A percentile compares a stretch with the other conserved stretches of the same genome.
Conservation (phyloP, 108 stramenopile genomes). For the Phaeodactylum tricornutum region DNA sequence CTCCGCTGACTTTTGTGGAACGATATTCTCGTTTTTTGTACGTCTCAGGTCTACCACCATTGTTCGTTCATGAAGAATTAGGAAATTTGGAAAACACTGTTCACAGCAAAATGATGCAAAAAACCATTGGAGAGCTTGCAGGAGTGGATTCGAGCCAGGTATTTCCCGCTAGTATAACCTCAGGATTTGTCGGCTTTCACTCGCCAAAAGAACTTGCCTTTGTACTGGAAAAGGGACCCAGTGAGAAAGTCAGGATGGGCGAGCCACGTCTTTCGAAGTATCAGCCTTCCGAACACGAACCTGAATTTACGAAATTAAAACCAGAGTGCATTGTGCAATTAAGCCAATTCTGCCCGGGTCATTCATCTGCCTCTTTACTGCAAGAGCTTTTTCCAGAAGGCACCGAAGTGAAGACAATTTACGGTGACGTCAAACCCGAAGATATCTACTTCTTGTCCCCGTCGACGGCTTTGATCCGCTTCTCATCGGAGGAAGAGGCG, state of each 20-base stretch:
- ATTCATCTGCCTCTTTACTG: slow-evolving; percentile 30
- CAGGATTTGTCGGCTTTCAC: slow-evolving; percentile 69
- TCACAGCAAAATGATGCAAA: slow-evolving; percentile 46
- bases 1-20: slow-evolving; percentile 54
- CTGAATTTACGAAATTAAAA: slow-evolving; percentile 22
- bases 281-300: slow-evolving; percentile 23
- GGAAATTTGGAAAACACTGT: slow-evolving; percentile 49
- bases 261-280: slow-evolving; percentile 24
- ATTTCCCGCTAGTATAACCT: slow-evolving; percentile 47
- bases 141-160: slow-evolving; percentile 45
- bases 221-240: slow-evolving; percentile 19
- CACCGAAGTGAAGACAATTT: slow-evolving; percentile 43
- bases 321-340: slow-evolving; percentile 42
- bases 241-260: slow-evolving; percentile 7
- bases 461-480: slow-evolving; percentile 44
- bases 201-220: slow-evolving; percentile 32
- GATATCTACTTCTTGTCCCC: slow-evolving; percentile 47
- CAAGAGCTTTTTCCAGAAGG: slow-evolving; percentile 43
- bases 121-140: slow-evolving; percentile 42
- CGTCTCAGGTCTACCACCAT: slow-evolving; percentile 61
- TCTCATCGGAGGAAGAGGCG: slow-evolving; percentile 51
- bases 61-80: slow-evolving; percentile 31
- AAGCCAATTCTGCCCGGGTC: slow-evolving; percentile 37
- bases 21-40: slow-evolving; percentile 51
- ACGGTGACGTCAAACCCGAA: slow-evolving; percentile 29